Evolutionary conservation across 108 stramenopile genomes (phyloP), one percentile per base, ranked within the genome.

Genomic region (Discostella stelligeroides): DNA sequence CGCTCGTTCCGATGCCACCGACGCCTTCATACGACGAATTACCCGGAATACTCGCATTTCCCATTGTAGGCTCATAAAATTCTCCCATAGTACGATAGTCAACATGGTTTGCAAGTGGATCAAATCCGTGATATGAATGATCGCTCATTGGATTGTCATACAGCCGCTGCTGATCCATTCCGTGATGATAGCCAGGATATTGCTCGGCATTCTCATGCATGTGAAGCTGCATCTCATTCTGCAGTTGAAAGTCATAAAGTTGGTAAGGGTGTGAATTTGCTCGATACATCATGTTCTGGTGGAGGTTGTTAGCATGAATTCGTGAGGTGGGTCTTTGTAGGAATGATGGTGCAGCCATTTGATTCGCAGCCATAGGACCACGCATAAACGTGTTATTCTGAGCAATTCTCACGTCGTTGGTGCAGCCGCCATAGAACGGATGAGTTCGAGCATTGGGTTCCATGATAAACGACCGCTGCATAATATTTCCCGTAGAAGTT

Each of bases 381-480:
- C 38, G 4, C 12, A 30, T 37, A 47, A 30, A 50, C n/a, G 12
- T 11, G 24, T 46, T 4, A 30, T 10, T 24, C 48, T 34, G 59
- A 34, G 28, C 43, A 57, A 58, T 43, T 18, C 17, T 46, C 29
- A 47, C 28, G 47, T 48, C 39, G 12, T 51, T 60, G 23, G n/a
- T 38, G 34, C 18, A 38, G 15, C 63, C 28, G 17, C 25, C 25
- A 9, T 48, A 24, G 34, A 24, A 47, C 4, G 63, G 47, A 20
- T 2, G 63, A 13, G 63, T 29, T 20, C 21, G 27, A 24, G 49
- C 9, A 50, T 21, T 11, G 27, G 24, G 38, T 60, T 7, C 29
- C 58, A 60, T 60, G 58, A 24, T 28, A 40, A 40, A 60, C 17
- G 60, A 62, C 27, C 41, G 60, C 40, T 62, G 60, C 41, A 62